These are phyloP conservation scores for Hypoxylon fuscum DNA, from an alignment of 495 filamentous ascomycete species.

Conservation along the genomic window DNA sequence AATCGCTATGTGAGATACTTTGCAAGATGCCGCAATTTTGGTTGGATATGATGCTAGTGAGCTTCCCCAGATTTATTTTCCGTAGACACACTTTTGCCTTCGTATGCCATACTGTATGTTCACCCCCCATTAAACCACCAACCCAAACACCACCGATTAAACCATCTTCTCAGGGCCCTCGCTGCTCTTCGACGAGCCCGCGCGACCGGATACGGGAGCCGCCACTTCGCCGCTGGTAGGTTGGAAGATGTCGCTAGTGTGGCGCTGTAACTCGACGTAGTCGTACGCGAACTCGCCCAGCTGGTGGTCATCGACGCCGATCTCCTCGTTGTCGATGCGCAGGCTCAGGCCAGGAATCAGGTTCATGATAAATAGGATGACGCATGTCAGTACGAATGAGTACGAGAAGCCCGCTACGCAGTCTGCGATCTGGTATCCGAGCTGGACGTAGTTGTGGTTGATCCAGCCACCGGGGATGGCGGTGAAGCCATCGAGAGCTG, in stretches of 20 bases:
- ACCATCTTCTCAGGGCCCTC: slow-evolving; percentile 42
- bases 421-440: slow-evolving; percentile 81
- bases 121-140: neutral
- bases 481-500: slow-evolving; percentile 74
- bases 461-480: slow-evolving; percentile 75
- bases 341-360: slow-evolving; percentile 77
- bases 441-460: slow-evolving; percentile 79
- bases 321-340: slow-evolving; percentile 78
- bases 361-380: slow-evolving; percentile 82
- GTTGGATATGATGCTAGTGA: neutral
- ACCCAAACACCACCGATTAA: slow-evolving; percentile 2
- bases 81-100: neutral
- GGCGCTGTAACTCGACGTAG: slow-evolving; percentile 80
- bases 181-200: slow-evolving; percentile 72
- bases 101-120: neutral
- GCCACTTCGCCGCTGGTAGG: slow-evolving; percentile 3
- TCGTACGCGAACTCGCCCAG: slow-evolving; percentile 89
- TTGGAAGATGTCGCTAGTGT: slow-evolving; percentile 63
- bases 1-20: slow-evolving; percentile 14
- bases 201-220: slow-evolving; percentile 67
- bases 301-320: slow-evolving; percentile 82
- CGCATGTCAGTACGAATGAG: slow-evolving; percentile 78
- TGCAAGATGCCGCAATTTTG: slow-evolving; percentile 1
- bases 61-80: neutral
- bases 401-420: slow-evolving; percentile 77